Evolutionary conservation across 164 flowering plant genomes (phyloP), one percentile per base, ranked within the genome.

Genomic region (Pachysandra terminalis): DNA sequence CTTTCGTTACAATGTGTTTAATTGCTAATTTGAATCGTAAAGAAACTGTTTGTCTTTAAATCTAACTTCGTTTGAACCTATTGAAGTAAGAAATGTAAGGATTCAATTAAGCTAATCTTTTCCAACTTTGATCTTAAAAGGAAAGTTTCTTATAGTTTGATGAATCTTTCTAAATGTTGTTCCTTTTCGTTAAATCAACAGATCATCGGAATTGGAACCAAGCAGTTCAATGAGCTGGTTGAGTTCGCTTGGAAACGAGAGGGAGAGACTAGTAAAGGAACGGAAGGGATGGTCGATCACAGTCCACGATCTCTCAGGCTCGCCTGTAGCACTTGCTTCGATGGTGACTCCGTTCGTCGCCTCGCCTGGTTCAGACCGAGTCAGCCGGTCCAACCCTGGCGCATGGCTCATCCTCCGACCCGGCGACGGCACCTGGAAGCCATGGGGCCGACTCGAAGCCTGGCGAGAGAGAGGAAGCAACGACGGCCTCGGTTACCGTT

Each of bases 261-360:
- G 90, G 21, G 96, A 94, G 65, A 64, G 85, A 16, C 87, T 86
- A 0, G 83, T 77, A 5, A 89, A 85, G 62, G 98, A 95, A 62
- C 73, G 98, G 5, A 95, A 95, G 61, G 98, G 98, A 9, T 95
- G 98, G 98, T 90, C 97, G 14, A 76, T 95, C 48, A 95, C 97
- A 1, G 86, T 95, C 70, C 98, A 95, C 72, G 98, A 95, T 69
- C 80, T 95, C 4, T 90, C 94, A 19, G 98, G 98, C 59, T 90
- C 98, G 0, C 97, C 97, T 0, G 96, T 95, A 0, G 97, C 96
- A 0, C 84, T 84, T 0, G 97, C 98, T 0, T 95, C 97, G 0
- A 92, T 95, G 96, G 97, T 95, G n/a, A 95, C 97, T 0, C 97
- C 97, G 0, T 95, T 95, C 66, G 98, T 95, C 0, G 86, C 98